Base-by-base conservation (phyloP, 306 rosid genomes). In the Betula pendula region DNA sequence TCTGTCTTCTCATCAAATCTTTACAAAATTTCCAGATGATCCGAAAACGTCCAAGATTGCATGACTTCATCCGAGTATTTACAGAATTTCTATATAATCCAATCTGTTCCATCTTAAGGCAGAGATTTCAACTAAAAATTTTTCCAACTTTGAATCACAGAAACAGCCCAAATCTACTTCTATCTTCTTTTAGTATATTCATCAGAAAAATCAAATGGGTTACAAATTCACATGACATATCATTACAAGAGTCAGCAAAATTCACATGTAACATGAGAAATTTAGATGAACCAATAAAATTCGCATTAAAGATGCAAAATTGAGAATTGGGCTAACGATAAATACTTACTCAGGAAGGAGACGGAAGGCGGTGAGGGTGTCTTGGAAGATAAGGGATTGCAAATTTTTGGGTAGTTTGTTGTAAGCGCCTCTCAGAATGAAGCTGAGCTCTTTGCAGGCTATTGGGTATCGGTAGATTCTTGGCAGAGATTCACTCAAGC, bases 331-430 rank as follows among this genome's bases (percentile, higher is more conserved):
- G 14, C 35, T 51, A 51, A n/a, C 24, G 3, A 55, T 24, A 43
- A 60, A 15, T 17, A 71, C 85, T 53, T 82, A 94, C 98, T 87
- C 68, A 6, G 97, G 96, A 68, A 94, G 90, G 58, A 90, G 91
- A 84, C 86, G 95, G 79, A 94, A 92, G 84, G 98, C 96, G 16
- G 89, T 35, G 85, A 89, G 89, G 68, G 83, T 77, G 73, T 94
- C 95, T 66, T 94, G 86, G 79, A 84, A 85, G 82, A 94, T 22
- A 31, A 86, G 72, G 68, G 90, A 67, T 79, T 92, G 98, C 69
- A 88, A 67, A 87, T 80, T 81, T 75, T 94, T 94, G 72, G 96
- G 94, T 16, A 89, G 82, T 29, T 86, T 77, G 53, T 68, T 65
- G 80, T 84, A 90, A 80, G 90, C 91, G 29, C 77, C 72, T 48